phyloP scores from a whole-genome alignment of 768 basidiomycete genomes.

The Tylopilus vinaceipallidus region DNA sequence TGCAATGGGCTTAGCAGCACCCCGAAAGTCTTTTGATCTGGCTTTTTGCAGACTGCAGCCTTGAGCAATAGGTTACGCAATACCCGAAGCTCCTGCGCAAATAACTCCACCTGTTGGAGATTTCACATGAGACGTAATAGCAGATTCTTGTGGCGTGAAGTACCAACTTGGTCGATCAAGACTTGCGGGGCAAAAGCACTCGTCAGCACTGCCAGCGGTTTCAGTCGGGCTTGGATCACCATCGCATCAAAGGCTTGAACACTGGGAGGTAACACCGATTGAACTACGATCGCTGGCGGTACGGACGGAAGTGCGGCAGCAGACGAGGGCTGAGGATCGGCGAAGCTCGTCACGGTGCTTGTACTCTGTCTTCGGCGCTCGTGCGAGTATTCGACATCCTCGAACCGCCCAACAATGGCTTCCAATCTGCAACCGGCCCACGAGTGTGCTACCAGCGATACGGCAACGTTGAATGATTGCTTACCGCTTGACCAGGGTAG shows the following conservation, averaged over 20 bases:
- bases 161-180: slow-evolving; percentile 74
- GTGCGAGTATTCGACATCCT: slow-evolving; percentile 75
- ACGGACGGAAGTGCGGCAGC: slow-evolving; percentile 34
- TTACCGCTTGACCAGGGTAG: slow-evolving; percentile 82
- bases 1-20: slow-evolving; percentile 67
- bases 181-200: slow-evolving; percentile 63
- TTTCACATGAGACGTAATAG: slow-evolving; percentile 3
- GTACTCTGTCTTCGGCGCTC: slow-evolving; percentile 28
- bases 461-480: slow-evolving; percentile 16
- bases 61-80: slow-evolving; percentile 68
- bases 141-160: slow-evolving; percentile 2
- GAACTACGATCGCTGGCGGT: slow-evolving; percentile 36
- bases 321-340: slow-evolving; percentile 24
- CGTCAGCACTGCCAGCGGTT: slow-evolving; percentile 72
- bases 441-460: slow-evolving; percentile 7
- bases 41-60: slow-evolving; percentile 76
- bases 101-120: slow-evolving; percentile 55
- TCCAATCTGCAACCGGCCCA: slow-evolving; percentile 58
- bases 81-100: slow-evolving; percentile 64
- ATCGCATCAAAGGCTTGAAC: slow-evolving; percentile 73
- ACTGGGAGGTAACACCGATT: slow-evolving; percentile 49
- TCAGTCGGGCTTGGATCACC: slow-evolving; percentile 71
- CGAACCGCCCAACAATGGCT: slow-evolving; percentile 91
- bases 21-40: slow-evolving; percentile 57
- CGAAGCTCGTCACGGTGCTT: slow-evolving; percentile 30